These are phyloP conservation scores for Sarocladiaceae sp. DNA, from an alignment of 2,329 filamentous ascomycete genomes.

Conservation along the genomic window DNA sequence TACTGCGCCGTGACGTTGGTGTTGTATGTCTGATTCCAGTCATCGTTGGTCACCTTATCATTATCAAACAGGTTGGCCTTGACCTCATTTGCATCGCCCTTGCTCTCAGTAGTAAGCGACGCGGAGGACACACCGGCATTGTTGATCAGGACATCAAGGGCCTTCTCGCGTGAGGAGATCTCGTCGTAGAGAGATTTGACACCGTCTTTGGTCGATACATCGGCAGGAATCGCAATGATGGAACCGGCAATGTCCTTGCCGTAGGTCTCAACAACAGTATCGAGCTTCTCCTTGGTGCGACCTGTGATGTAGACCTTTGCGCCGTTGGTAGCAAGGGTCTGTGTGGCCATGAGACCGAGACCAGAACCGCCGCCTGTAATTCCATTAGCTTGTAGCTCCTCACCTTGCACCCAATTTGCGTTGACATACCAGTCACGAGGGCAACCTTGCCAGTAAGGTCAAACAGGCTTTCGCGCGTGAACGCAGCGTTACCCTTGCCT, in stretches of 20 bases:
- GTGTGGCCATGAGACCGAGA: constrained; percentile 65
- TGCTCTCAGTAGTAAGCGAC: constrained; percentile 49
- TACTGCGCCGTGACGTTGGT: constrained; percentile 71
- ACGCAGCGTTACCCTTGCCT: constrained; percentile 20
- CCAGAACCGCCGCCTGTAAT: constrained; percentile 49
- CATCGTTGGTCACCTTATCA: constrained; percentile 52
- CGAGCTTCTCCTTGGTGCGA: constrained; percentile 58
- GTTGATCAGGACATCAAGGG: constrained; percentile 63
- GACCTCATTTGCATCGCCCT: constrained; percentile 46
- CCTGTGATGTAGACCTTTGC: constrained; percentile 69
- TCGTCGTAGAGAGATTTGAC: constrained; percentile 54
- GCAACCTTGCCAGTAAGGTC: constrained; percentile 38
- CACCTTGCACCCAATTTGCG: background rate
- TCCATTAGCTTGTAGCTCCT: background rate
- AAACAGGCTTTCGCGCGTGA: constrained; percentile 35
- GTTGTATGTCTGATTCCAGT: constrained; percentile 69
- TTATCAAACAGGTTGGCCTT: constrained; percentile 64
- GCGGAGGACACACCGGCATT: constrained; percentile 61
- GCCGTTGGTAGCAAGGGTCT: constrained; percentile 63
- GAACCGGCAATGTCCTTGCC: constrained; percentile 48
- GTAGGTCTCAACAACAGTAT: constrained; percentile 54
- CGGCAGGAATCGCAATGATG: constrained; percentile 56
- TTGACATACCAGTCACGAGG: constrained; percentile 36
- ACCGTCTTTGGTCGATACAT: constrained; percentile 59
- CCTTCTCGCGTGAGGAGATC: constrained; percentile 48